Evolutionary conservation across 495 filamentous ascomycete species (phyloP).

Genomic region (Xylaria palmicola): DNA sequence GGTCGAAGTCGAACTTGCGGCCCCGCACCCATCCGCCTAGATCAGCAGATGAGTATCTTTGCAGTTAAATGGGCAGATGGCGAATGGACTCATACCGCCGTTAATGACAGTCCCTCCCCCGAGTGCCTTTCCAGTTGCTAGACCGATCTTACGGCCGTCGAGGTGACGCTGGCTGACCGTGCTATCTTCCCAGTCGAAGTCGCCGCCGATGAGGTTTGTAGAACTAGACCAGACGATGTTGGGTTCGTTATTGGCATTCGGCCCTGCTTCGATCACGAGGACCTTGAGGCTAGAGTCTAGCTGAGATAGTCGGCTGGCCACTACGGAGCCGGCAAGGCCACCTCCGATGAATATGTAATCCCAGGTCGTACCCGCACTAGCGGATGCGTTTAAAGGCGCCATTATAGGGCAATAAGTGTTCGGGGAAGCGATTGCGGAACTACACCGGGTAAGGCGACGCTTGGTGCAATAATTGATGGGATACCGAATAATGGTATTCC

Average conservation of each 20-base stretch:
- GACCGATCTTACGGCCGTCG: conserved; percentile 32
- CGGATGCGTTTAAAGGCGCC: no score
- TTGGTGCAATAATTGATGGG: no score
- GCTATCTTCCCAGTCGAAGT: conserved; percentile 33
- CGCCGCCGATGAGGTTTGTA: conserved; percentile 17
- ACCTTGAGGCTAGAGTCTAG: conserved; percentile 19
- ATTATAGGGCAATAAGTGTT: no score
- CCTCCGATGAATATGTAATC: conserved; percentile 38
- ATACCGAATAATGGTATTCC: no score
- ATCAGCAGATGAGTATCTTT: background rate
- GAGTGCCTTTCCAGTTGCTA: conserved; percentile 40
- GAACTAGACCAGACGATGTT: conserved; percentile 17
- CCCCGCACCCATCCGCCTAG: conserved; percentile 39
- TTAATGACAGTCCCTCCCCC: conserved; percentile 33
- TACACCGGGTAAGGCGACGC: no score
- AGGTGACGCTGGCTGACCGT: conserved; percentile 34
- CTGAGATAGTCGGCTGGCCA: conserved; percentile 28
- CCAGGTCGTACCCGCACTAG: no score
- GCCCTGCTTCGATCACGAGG: conserved; percentile 38
- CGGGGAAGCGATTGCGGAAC: no score
- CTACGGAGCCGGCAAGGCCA: conserved; percentile 33
- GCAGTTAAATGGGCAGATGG: background rate
- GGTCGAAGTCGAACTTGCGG: conserved; percentile 36
- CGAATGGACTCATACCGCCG: background rate
- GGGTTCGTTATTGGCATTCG: conserved; percentile 25